These are phyloP conservation scores for Polytrichum formosum DNA, from an alignment of 225 moss, liverwort and hornwort species.

Conservation along the genomic window DNA sequence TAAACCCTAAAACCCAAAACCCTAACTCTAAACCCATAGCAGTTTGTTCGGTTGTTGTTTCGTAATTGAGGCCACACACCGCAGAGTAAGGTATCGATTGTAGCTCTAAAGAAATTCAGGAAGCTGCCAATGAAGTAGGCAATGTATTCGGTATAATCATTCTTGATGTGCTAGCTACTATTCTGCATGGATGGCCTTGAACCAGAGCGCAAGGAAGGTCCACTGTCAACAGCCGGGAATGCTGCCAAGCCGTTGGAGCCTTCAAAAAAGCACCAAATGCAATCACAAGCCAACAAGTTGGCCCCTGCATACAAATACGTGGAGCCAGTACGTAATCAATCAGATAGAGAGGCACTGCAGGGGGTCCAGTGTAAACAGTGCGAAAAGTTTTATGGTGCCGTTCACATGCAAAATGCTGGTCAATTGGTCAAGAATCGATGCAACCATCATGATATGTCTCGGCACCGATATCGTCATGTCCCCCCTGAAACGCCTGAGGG, in stretches of 20 bases:
- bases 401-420: slow-evolving; percentile 48
- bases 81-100: too few relatives aligned
- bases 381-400: slow-evolving; percentile 88
- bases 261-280: slow-evolving; percentile 24
- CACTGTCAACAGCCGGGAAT: slow-evolving; percentile 15
- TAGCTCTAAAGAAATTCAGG: too few relatives aligned
- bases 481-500: slow-evolving; percentile 91
- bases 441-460: slow-evolving; percentile 70
- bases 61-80: too few relatives aligned
- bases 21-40: too few relatives aligned
- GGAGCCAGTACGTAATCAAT: slow-evolving; percentile 74
- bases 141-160: too few relatives aligned
- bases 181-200: not conserved
- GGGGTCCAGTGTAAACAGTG: slow-evolving; percentile 72
- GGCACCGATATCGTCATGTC: slow-evolving; percentile 70
- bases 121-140: too few relatives aligned
- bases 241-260: slow-evolving; percentile 20
- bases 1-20: too few relatives aligned
- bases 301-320: slow-evolving; percentile 57
- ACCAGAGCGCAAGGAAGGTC: slow-evolving; percentile 10
- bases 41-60: too few relatives aligned
- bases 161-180: too few relatives aligned
- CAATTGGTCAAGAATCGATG: slow-evolving; percentile 54
- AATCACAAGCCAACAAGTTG: slow-evolving; percentile 12
- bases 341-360: slow-evolving; percentile 69